Base-by-base conservation (phyloP, 805 yeast genomes). In the Ogataea degrootiae region DNA sequence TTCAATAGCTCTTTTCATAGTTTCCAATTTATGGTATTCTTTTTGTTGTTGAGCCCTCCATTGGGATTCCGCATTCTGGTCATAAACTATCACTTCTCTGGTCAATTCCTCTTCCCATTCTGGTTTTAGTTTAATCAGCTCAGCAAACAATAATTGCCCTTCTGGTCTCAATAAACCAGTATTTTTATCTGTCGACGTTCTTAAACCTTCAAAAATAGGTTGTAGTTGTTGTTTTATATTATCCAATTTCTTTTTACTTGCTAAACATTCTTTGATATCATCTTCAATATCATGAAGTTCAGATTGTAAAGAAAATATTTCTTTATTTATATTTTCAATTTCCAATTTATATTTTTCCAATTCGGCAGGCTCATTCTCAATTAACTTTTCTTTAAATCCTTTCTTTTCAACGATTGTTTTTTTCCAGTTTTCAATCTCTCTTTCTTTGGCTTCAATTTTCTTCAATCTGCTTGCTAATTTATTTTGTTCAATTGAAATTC, bases 21-120 rank as follows among this genome's bases (percentile, higher is more conserved):
- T 48, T 19, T 60, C 55, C 45, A 68, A 61, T 35, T 63, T 58
- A 12, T 56, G 52, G 31, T 60, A 67, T 47, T 70, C 74, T 34
- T 61, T 59, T 48, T 68, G 70, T 45, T 68, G 74, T 34, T 62
- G 56, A 1, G 69, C 67, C 52, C 70, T 63, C 74, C 73, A 71
- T 45, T 62, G 65, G 4, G 70, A 63, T 45, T 71, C 74, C 7
- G 65, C 49, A 37, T 55, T 60, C 19, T 66, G 58, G 50, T 72
- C 76, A 7, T 54, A 49, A 15, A 53, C 54, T 1, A 57, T 39
- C 8, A 69, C 47, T 34, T 70, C 70, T 6, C 50, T 42, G 19
- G 50, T 54, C 21, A 72, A 33, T 17, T 62, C 61, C 23, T 48
- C 52, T 44, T 61, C 58, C 69, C 69, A 67, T 33, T 58, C 61